These are phyloP conservation scores for Grigorovia transvaalensis DNA, from an alignment of 805 yeast genomes.

Conservation along the genomic window DNA sequence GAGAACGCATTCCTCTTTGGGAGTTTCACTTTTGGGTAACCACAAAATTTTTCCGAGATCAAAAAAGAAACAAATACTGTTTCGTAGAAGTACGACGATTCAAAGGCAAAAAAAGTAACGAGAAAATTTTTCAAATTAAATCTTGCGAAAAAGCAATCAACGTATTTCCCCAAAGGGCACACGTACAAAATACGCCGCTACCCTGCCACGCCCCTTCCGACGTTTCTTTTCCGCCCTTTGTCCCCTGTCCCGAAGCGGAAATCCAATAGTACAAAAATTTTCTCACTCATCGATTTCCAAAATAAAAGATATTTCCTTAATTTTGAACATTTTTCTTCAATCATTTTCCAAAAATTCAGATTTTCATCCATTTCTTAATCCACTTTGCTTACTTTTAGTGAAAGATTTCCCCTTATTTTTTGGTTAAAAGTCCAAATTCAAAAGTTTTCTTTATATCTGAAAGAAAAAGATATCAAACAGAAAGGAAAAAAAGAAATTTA, in stretches of 20 bases:
- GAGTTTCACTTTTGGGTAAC: too few relatives aligned
- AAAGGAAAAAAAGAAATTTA: too few relatives aligned
- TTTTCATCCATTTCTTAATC: not conserved
- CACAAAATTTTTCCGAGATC: too few relatives aligned
- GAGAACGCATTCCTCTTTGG: too few relatives aligned
- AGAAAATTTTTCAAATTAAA: not conserved
- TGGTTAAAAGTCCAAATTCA: too few relatives aligned
- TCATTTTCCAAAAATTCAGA: not conserved
- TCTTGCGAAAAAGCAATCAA: too few relatives aligned
- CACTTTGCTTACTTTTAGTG: not conserved
- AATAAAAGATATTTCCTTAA: not conserved
- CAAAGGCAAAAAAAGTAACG: not conserved
- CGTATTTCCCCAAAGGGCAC: not conserved
- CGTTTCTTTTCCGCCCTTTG: not conserved
- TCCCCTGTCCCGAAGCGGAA: not conserved
- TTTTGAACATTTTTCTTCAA: not conserved
- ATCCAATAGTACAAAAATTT: not conserved
- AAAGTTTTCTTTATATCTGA: too few relatives aligned
- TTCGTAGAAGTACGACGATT: too few relatives aligned
- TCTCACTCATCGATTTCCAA: not conserved
- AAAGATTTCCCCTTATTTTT: too few relatives aligned
- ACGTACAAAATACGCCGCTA: not conserved
- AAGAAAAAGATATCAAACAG: too few relatives aligned
- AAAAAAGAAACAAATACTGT: not conserved
- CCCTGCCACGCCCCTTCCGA: not conserved